Evolutionary conservation across 2,329 filamentous ascomycete genomes (phyloP).

Genomic region (Colletotrichum lupini): DNA sequence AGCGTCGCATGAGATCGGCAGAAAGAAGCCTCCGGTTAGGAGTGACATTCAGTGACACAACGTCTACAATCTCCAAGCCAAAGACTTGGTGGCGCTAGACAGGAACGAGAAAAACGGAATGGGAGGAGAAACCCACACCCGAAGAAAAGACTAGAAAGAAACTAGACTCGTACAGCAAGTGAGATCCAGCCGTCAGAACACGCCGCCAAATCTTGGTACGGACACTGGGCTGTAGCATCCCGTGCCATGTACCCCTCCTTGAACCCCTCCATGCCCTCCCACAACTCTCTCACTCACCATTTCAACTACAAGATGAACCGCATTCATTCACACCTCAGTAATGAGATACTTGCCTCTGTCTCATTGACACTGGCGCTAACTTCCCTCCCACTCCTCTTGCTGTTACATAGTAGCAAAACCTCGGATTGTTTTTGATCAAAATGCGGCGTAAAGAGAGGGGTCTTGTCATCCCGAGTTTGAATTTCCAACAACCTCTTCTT

Average conservation of each 20-base stretch:
- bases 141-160: neutral
- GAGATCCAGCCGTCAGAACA: constrained; percentile 28
- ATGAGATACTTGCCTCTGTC: neutral
- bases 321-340: neutral
- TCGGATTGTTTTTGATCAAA: neutral
- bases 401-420: neutral
- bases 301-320: constrained; percentile 5
- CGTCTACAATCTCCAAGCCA: neutral
- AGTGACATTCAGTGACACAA: neutral
- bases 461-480: neutral
- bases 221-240: neutral
- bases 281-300: neutral
- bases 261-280: neutral
- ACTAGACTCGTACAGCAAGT: constrained; percentile 13
- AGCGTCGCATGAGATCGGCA: neutral
- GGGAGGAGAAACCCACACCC: no score
- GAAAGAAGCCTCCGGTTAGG: neutral
- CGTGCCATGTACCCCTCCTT: neutral
- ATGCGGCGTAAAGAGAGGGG: neutral
- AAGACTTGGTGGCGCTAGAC: neutral
- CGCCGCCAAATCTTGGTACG: constrained; percentile 29
- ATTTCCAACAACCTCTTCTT: neutral
- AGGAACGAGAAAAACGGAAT: neutral
- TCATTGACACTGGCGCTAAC: constrained; percentile 3
- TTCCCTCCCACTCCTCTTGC: neutral